Evolutionary conservation across 2,329 filamentous ascomycete genomes (phyloP).

Genomic region (Cadophora sp.): DNA sequence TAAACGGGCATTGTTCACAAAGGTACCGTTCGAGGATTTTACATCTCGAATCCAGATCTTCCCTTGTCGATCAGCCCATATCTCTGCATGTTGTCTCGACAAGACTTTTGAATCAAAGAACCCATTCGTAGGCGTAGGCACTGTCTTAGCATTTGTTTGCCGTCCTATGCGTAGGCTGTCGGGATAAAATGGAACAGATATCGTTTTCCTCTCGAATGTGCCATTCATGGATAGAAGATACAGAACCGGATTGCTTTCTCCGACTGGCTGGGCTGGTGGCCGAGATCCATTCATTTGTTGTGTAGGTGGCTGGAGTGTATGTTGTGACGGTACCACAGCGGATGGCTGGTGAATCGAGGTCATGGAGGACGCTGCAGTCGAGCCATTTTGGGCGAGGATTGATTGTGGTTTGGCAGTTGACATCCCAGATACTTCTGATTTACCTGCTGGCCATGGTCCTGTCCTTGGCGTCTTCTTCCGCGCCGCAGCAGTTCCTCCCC

Average conservation of each 20-base stretch:
- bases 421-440: constrained; percentile 69
- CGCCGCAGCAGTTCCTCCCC: constrained; percentile 49
- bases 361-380: constrained; percentile 66
- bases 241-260: constrained; percentile 76
- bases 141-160: constrained; percentile 95
- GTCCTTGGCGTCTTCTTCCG: constrained; percentile 55
- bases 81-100: constrained; percentile 93
- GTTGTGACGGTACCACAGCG: constrained; percentile 71
- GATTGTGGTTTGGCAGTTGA: constrained; percentile 67
- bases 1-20: constrained; percentile 89
- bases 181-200: constrained; percentile 90
- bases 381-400: constrained; percentile 63
- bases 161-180: constrained; percentile 93
- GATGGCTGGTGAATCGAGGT: constrained; percentile 64
- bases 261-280: constrained; percentile 43
- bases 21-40: constrained; percentile 98
- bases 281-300: constrained; percentile 64
- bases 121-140: constrained; percentile 88
- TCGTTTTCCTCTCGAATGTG: constrained; percentile 97
- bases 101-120: constrained; percentile 99
- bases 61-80: constrained; percentile 84
- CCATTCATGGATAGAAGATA: constrained; percentile 91
- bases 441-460: constrained; percentile 69
- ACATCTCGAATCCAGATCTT: constrained; percentile 97
- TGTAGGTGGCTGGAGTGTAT: constrained; percentile 64